Evolutionary conservation across 257 asterid genomes (phyloP).

Genomic region (Solanum sitiens): DNA sequence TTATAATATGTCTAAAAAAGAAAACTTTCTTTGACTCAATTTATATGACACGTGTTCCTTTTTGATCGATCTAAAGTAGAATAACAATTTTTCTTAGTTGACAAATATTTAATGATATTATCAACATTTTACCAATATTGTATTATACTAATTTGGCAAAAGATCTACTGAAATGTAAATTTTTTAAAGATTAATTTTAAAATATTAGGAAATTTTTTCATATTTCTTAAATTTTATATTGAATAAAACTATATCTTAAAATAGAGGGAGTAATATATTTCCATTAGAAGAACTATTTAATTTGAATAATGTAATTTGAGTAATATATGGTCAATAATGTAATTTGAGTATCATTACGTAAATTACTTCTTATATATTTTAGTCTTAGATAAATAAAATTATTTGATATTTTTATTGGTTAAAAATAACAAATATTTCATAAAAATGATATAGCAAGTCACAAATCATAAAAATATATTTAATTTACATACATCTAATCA

Average conservation of each 20-base stretch:
- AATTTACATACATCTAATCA: background rate
- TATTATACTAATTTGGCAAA: background rate
- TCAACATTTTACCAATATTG: background rate
- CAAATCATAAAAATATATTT: background rate
- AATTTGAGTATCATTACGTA: too few relatives aligned
- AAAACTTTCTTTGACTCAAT: background rate
- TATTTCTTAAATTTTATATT: too few relatives aligned
- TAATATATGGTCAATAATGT: too few relatives aligned
- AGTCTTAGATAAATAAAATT: too few relatives aligned
- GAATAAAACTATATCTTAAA: too few relatives aligned
- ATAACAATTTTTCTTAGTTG: accelerated
- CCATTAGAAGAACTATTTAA: background rate
- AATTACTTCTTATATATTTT: too few relatives aligned
- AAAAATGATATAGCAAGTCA: background rate
- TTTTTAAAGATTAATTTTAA: too few relatives aligned
- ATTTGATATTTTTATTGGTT: too few relatives aligned
- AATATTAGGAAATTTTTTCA: background rate
- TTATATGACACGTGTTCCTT: background rate
- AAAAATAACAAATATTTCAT: background rate
- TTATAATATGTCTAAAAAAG: too few relatives aligned
- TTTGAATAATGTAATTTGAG: too few relatives aligned
- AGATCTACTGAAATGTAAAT: background rate
- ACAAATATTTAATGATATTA: too few relatives aligned
- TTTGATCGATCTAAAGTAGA: background rate
- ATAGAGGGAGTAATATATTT: background rate